These are phyloP conservation scores for Candida manassasensis DNA, from an alignment of 805 yeast genomes.

Conservation along the genomic window DNA sequence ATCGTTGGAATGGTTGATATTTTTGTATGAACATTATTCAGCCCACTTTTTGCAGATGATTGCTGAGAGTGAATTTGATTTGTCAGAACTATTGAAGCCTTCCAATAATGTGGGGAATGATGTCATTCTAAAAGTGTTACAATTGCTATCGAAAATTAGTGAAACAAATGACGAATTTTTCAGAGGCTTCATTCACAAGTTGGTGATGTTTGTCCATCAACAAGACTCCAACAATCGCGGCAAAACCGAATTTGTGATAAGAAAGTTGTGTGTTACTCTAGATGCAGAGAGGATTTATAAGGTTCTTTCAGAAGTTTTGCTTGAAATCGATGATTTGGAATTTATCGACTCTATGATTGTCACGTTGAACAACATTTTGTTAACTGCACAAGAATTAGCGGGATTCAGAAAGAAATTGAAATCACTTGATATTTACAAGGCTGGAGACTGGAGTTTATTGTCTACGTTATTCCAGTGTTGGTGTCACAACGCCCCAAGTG, in stretches of 20 bases:
- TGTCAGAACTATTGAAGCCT: constrained; percentile 73
- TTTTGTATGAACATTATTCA: constrained; percentile 65
- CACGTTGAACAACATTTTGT: constrained; percentile 76
- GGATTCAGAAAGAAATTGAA: constrained; percentile 62
- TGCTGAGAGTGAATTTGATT: constrained; percentile 36
- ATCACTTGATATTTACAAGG: constrained; percentile 45
- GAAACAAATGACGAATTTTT: constrained; percentile 75
- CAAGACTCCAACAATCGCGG: constrained; percentile 36
- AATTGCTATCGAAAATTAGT: constrained; percentile 68
- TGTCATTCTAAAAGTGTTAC: constrained; percentile 70
- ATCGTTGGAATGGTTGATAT: constrained; percentile 83
- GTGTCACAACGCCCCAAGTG: constrained; percentile 89
- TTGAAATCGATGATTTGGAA: constrained; percentile 45
- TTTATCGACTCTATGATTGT: constrained; percentile 82
- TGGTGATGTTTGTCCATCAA: constrained; percentile 64
- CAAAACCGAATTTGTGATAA: constrained; percentile 66
- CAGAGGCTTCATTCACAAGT: constrained; percentile 65
- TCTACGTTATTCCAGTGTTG: constrained; percentile 78
- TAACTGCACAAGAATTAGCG: constrained; percentile 79
- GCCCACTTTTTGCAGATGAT: constrained; percentile 25
- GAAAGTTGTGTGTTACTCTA: constrained; percentile 77
- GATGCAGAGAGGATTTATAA: constrained; percentile 81
- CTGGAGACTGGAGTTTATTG: constrained; percentile 66
- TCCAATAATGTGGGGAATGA: constrained; percentile 64
- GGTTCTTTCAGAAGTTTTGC: constrained; percentile 72